Evolutionary conservation across 1,284 basidiomycete species (phyloP).

Genomic region (Ganoderma sinense): DNA sequence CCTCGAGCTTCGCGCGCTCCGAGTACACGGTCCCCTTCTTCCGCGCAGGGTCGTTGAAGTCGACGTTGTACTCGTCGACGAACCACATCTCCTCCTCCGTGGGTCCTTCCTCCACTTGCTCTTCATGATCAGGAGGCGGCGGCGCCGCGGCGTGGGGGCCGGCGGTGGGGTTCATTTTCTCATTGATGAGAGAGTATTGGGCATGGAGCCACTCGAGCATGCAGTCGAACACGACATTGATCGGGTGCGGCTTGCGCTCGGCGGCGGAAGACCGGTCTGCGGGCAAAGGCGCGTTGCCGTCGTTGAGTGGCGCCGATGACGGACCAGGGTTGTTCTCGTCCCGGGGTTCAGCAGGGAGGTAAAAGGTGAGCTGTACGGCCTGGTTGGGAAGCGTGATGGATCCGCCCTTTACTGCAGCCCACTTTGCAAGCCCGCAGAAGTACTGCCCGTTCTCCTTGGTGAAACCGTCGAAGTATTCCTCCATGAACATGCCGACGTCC

Average conservation of each 20-base stretch:
- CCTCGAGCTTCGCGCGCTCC: background rate
- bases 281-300: background rate
- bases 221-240: background rate
- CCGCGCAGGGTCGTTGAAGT: background rate
- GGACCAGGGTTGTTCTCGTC: background rate
- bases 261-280: background rate
- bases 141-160: too few species aligned
- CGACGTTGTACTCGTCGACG: background rate
- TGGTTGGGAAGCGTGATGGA: background rate
- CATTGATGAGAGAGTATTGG: background rate
- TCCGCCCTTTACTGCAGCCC: background rate
- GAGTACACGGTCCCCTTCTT: background rate
- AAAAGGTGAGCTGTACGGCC: background rate
- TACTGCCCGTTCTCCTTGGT: background rate
- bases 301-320: too few species aligned
- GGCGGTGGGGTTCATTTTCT: background rate
- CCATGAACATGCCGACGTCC: slow-evolving; percentile 16
- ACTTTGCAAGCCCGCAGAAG: background rate
- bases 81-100: background rate
- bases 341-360: background rate
- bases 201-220: background rate
- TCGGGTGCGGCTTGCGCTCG: background rate
- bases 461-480: slow-evolving; percentile 22
- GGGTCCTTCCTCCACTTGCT: background rate
- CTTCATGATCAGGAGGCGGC: background rate